Evolutionary conservation across 306 rosid genomes (phyloP), one percentile per base, ranked within the genome.

Genomic region (Acacia melanoxylon): DNA sequence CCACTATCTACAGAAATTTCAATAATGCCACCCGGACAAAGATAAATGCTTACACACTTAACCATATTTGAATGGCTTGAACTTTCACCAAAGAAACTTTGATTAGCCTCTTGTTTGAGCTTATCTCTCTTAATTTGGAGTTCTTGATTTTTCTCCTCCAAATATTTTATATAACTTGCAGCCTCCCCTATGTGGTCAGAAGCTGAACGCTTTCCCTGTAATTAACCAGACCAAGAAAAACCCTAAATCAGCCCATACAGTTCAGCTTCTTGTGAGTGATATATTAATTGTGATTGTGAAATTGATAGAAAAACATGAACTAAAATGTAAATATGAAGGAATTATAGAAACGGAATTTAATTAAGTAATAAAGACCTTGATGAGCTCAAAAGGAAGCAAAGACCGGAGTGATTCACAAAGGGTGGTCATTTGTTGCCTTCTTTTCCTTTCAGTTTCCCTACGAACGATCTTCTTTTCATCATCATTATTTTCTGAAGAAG

Each of bases 171-270:
- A 74, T 85, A 82, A 74, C 35, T 85, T 78, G 77, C 83, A 15
- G 88, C 86, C 72, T 58, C 83, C 2, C 79, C 81, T 74, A 85
- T 78, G 66, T 78, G 81, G 74, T 85, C 88, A 8, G 83, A 68
- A 41, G 72, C 76, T 13, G 88, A 85, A 82, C 81, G 81, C 76
- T 85, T 85, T 75, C 85, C 88, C 88, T 82, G 83, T 6, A 51
- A 65, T 59, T 54, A 46, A 48, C 41, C 41, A 73, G 59, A 51
- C 25, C 68, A 52, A 75, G 1, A 37, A 63, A 75, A 68, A 52
- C 24, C 41, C 77, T 29, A 67, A 58, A 58, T 58, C 27, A 58
- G 3, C 62, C 62, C 62, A 56, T 3, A 22, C 8, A 27, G n/a
- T 12, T 62, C 37, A 19, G 9, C 19, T 62, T 62, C 9, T 12